phyloP scores from a whole-genome alignment of 1,284 basidiomycete genomes.

The Ganoderma multipileum region DNA sequence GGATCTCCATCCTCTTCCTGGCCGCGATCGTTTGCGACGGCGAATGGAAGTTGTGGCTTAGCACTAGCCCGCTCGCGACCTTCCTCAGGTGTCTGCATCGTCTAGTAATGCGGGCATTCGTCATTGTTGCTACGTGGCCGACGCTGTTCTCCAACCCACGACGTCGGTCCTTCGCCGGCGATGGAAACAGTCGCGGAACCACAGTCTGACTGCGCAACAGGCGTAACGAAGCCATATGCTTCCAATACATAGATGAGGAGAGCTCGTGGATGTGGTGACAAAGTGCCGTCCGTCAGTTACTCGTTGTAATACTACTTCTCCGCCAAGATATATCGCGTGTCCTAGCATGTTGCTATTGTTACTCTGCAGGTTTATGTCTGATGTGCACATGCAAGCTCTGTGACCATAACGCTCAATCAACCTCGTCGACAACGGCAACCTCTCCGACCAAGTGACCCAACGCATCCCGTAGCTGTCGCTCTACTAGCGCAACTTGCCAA shows the following conservation, averaged over 20 bases:
- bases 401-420: not conserved
- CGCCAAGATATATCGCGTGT: too few relatives aligned
- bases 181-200: not conserved
- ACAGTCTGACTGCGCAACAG: not conserved
- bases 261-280: too few relatives aligned
- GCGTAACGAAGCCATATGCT: not conserved
- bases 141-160: not conserved
- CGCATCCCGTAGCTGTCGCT: not conserved
- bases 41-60: not conserved
- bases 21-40: not conserved
- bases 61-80: not conserved
- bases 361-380: too few relatives aligned
- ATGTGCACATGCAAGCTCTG: too few relatives aligned
- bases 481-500: not conserved
- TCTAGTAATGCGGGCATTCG: not conserved
- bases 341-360: too few relatives aligned
- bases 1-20: conserved; percentile 79
- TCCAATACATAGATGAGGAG: too few relatives aligned
- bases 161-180: not conserved
- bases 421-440: not conserved
- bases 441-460: not conserved
- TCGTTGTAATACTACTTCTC: too few relatives aligned
- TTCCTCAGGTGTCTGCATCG: not conserved
- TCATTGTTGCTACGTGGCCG: not conserved
- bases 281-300: too few relatives aligned